These are phyloP conservation scores for Talaromyces funiculosus DNA, from an alignment of 2,329 filamentous ascomycete genomes.

Conservation along the genomic window DNA sequence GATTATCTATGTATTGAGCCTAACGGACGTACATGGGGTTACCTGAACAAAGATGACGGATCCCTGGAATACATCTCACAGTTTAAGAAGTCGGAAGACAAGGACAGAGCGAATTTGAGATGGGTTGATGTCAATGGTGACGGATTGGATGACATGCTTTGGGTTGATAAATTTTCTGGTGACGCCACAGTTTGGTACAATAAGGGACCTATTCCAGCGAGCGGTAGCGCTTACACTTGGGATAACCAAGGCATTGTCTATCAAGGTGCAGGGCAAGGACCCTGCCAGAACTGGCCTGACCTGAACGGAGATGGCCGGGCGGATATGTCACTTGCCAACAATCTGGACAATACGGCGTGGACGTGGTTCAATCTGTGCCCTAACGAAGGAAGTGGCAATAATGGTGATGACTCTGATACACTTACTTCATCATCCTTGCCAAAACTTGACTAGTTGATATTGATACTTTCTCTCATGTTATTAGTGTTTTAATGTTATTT, in stretches of 20 bases:
- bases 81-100: slow-evolving; percentile 25
- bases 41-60: slow-evolving; percentile 18
- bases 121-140: slow-evolving; percentile 37
- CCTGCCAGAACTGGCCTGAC: background rate
- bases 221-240: background rate
- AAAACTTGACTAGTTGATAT: background rate
- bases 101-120: slow-evolving; percentile 33
- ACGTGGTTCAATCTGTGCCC: background rate
- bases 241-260: background rate
- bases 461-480: too few relatives aligned
- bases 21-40: slow-evolving; percentile 24
- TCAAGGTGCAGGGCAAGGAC: background rate
- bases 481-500: too few relatives aligned
- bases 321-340: background rate
- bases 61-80: slow-evolving; percentile 19
- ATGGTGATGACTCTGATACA: background rate
- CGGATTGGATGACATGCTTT: background rate
- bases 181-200: background rate
- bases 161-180: background rate
- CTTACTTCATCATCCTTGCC: background rate
- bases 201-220: background rate
- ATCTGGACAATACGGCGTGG: background rate
- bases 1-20: background rate
- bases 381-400: background rate
- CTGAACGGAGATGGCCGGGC: background rate